These are phyloP conservation scores for Fusarium irregulare DNA, from an alignment of 2,329 filamentous ascomycete genomes.

Conservation along the genomic window DNA sequence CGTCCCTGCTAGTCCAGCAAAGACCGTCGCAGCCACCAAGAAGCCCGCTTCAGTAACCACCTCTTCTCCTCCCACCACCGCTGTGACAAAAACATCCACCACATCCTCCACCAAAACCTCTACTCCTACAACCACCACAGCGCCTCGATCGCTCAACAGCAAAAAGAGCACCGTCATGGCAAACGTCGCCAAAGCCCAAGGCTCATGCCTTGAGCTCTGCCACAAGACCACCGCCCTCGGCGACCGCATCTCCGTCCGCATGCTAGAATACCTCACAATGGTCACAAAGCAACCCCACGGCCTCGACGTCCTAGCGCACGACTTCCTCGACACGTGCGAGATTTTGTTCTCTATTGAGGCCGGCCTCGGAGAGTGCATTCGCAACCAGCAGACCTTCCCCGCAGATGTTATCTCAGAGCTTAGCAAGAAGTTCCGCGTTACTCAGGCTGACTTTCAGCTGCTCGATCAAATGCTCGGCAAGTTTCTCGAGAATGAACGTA, in stretches of 20 bases:
- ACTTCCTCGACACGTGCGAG: slow-evolving; percentile 75
- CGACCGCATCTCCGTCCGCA: slow-evolving; percentile 72
- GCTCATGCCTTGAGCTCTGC: slow-evolving; percentile 59
- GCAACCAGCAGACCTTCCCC: slow-evolving; percentile 65
- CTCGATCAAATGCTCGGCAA: slow-evolving; percentile 72
- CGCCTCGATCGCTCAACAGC: slow-evolving; percentile 30
- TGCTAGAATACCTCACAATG: slow-evolving; percentile 71
- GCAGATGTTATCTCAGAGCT: slow-evolving; percentile 71
- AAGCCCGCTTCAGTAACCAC: background rate
- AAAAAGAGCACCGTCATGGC: slow-evolving; percentile 44
- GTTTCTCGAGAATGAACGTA: slow-evolving; percentile 71
- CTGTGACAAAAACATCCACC: background rate
- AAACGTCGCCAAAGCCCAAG: slow-evolving; percentile 46
- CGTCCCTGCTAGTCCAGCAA: slow-evolving; percentile 8
- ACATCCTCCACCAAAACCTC: background rate
- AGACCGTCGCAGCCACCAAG: background rate
- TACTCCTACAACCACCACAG: background rate
- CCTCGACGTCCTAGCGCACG: slow-evolving; percentile 69
- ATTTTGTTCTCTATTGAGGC: slow-evolving; percentile 76
- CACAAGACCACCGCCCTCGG: slow-evolving; percentile 68
- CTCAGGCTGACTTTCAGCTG: slow-evolving; percentile 70
- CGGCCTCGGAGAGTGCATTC: slow-evolving; percentile 67
- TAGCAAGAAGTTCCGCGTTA: slow-evolving; percentile 70
- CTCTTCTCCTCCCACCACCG: background rate
- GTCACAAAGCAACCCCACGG: slow-evolving; percentile 65